phyloP scores from a whole-genome alignment of 148 eudicot genomes.

The Diospyros kaki region DNA sequence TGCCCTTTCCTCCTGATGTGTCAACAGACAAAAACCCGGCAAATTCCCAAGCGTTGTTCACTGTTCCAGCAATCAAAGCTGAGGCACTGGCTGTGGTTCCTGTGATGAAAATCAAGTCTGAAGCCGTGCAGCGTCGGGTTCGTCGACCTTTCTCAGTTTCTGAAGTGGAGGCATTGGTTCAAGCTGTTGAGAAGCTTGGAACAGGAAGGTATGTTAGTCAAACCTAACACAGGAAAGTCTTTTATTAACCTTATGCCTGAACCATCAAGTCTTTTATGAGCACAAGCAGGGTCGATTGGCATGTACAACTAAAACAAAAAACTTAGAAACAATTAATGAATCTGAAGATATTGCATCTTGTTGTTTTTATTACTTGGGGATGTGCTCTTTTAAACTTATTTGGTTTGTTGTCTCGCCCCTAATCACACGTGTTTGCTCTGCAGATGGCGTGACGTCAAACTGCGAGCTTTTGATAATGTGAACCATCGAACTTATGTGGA shows the following conservation, averaged over 20 bases:
- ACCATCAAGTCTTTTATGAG: neutral
- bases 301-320: too few relatives aligned
- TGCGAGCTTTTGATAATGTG: slow-evolving; percentile 85
- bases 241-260: too few relatives aligned
- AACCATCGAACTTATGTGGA: slow-evolving; percentile 96
- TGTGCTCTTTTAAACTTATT: neutral
- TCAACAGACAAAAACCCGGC: slow-evolving; percentile 40
- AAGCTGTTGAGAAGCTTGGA: slow-evolving; percentile 97
- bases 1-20: slow-evolving; percentile 60
- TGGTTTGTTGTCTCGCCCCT: neutral
- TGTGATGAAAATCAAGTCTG: slow-evolving; percentile 58
- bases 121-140: slow-evolving; percentile 79
- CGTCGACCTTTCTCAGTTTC: slow-evolving; percentile 94
- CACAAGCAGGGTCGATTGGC: neutral
- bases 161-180: slow-evolving; percentile 93
- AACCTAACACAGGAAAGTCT: neutral
- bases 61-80: slow-evolving; percentile 41
- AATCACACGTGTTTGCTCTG: slow-evolving; percentile 1
- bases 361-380: neutral
- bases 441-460: slow-evolving; percentile 97
- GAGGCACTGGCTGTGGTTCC: slow-evolving; percentile 60
- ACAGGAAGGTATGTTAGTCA: slow-evolving; percentile 69
- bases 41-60: slow-evolving; percentile 59
- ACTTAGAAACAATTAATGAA: neutral
- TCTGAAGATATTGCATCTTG: too few relatives aligned